These are phyloP conservation scores for Daldinia caldariorum DNA, from an alignment of 495 filamentous ascomycete genomes.

Conservation along the genomic window DNA sequence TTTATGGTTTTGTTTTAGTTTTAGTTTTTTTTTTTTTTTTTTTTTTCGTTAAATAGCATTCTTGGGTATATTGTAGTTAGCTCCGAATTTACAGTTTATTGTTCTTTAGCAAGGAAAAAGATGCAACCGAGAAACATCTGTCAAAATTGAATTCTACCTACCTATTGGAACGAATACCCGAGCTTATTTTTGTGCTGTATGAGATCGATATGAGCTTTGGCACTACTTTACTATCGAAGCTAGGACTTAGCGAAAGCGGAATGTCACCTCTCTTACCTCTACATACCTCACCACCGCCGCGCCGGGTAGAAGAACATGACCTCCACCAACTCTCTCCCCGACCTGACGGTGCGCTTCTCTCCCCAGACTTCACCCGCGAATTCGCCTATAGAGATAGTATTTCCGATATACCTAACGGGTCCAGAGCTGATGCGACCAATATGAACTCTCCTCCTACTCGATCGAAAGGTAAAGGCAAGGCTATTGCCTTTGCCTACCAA, in stretches of 20 bases:
- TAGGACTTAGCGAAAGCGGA: conserved; percentile 37
- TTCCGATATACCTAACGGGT: neutral
- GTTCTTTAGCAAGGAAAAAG: conserved; percentile 6
- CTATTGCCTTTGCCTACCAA: conserved; percentile 41
- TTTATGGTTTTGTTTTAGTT: neutral
- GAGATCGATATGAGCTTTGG: conserved; percentile 43
- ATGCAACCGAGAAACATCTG: conserved; percentile 18
- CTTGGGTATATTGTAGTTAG: neutral
- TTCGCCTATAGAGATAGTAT: conserved; percentile 1
- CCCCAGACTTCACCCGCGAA: conserved; percentile 14
- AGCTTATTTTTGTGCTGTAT: neutral
- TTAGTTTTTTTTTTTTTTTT: too few relatives aligned
- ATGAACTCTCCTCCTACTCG: conserved; percentile 8
- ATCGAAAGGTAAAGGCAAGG: conserved; percentile 38
- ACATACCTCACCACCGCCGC: conserved; percentile 35
- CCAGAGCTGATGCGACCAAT: neutral
- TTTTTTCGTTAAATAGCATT: too few relatives aligned
- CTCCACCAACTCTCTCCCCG: conserved; percentile 55
- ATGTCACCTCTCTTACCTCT: conserved; percentile 43
- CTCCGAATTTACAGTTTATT: neutral
- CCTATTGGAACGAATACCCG: neutral
- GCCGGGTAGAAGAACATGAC: conserved; percentile 50
- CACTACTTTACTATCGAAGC: conserved; percentile 39
- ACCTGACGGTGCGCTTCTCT: conserved; percentile 51
- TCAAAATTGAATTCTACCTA: neutral